Base-by-base conservation (phyloP, 805 yeast genomes). In the Nakazawaea sp. region DNA sequence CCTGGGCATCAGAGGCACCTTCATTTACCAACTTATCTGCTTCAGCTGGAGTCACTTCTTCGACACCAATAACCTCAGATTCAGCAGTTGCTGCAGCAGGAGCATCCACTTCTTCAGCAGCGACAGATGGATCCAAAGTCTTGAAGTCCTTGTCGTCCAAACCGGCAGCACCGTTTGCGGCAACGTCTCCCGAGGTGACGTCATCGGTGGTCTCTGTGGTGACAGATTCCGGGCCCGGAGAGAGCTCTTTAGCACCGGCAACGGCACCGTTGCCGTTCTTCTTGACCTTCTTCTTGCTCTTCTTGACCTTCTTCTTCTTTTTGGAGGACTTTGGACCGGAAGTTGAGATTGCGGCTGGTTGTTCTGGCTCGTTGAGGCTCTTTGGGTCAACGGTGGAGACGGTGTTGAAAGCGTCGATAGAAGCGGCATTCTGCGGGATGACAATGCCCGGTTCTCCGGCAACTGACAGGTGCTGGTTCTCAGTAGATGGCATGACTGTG, bases 401-500 rank as follows among this genome's bases (percentile, higher is more conserved):
- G 26, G 32, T 38, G 31, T 58, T 57, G 52, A 83, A 78, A 38
- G 75, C 90, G 36, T 71, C 64, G 48, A 82, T 71, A 9, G 72
- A 64, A 24, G 64, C 68, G 25, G 80, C 67, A 50, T 78, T 69
- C 28, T 59, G 48, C 35, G 85, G 85, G 42, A 79, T 52, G 23
- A 60, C 65, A 42, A 79, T 68, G 26, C 90, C 92, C 20, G 92
- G 87, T 51, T 82, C 89, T 34, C 86, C 83, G 26, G 65, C 45
- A 38, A 70, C 48, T 7, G 68, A 55, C 41, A 62, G 60, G 34
- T 68, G 68, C 33, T 58, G 38, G 18, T 64, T 67, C 44, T 68
- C 74, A 13, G 48, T 25, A 4, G 67, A 53, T 31, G 78, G 77
- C 57, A 70, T 39, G 17, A 71, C 77, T 10, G 75, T 66, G 34